Evolutionary conservation across 1,284 basidiomycete genomes (phyloP).

Genomic region (Leccinum ponderosum): DNA sequence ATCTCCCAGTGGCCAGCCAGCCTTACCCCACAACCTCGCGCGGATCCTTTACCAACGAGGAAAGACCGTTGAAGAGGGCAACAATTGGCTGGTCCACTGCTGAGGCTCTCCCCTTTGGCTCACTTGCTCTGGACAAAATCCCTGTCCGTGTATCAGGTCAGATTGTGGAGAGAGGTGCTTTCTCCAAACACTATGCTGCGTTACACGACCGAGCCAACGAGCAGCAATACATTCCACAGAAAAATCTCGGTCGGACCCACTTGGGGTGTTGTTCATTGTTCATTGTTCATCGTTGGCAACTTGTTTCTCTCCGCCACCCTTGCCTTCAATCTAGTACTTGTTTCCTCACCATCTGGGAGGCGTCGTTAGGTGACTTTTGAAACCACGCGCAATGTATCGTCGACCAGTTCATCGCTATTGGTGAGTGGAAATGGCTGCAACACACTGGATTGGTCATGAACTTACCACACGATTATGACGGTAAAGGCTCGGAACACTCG

Average conservation of each 20-base stretch:
- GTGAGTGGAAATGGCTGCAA: slow-evolving; percentile 98
- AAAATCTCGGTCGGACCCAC: slow-evolving; percentile 60
- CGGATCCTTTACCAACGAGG: slow-evolving; percentile 89
- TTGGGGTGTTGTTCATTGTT: slow-evolving; percentile 30
- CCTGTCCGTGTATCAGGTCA: slow-evolving; percentile 97
- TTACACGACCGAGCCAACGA: slow-evolving; percentile 96
- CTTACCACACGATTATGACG: slow-evolving; percentile 97
- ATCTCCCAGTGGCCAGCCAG: slow-evolving; percentile 85
- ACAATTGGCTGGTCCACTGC: slow-evolving; percentile 99
- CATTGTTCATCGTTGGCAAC: slow-evolving; percentile 93
- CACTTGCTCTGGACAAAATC: slow-evolving; percentile 89
- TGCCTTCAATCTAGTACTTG: slow-evolving; percentile 97
- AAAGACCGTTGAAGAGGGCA: slow-evolving; percentile 89
- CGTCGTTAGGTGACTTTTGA: slow-evolving; percentile 95
- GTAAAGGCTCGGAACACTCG: slow-evolving; percentile 97
- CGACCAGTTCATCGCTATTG: slow-evolving; percentile 98
- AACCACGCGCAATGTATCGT: slow-evolving; percentile 98
- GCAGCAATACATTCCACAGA: slow-evolving; percentile 86
- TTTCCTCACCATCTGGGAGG: slow-evolving; percentile 98
- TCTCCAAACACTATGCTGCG: slow-evolving; percentile 98
- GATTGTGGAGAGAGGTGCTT: slow-evolving; percentile 99
- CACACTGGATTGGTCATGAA: slow-evolving; percentile 91
- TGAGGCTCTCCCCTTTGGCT: slow-evolving; percentile 96
- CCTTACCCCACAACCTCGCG: slow-evolving; percentile 88
- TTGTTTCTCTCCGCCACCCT: slow-evolving; percentile 95